Evolutionary conservation across 2,329 filamentous ascomycete species (phyloP).

Genomic region (Metarhizium sp.): DNA sequence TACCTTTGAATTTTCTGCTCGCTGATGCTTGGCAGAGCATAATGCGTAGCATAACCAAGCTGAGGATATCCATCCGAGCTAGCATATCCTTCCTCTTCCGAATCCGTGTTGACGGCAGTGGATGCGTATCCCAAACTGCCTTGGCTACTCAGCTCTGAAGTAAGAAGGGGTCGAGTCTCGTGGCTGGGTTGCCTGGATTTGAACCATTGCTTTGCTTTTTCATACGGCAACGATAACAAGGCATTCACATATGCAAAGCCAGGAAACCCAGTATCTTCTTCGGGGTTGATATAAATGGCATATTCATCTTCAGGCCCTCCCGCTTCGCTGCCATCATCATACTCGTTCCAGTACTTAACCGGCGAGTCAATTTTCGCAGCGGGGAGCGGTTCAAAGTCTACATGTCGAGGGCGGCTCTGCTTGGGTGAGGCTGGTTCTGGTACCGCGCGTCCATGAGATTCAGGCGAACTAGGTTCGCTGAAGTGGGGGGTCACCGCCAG

Average conservation of each 20-base stretch:
- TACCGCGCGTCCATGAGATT: slow-evolving; percentile 16
- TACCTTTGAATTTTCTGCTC: slow-evolving; percentile 41
- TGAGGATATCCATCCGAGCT: slow-evolving; percentile 41
- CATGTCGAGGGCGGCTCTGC: slow-evolving; percentile 8
- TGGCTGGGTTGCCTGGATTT: slow-evolving; percentile 15
- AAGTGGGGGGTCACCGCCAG: slow-evolving; percentile 33
- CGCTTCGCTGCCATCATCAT: slow-evolving; percentile 68
- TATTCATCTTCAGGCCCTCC: slow-evolving; percentile 54
- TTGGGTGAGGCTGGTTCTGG: not conserved
- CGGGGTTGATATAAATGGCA: slow-evolving; percentile 65
- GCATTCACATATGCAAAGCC: slow-evolving; percentile 52
- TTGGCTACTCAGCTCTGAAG: not conserved
- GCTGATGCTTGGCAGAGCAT: slow-evolving; percentile 41
- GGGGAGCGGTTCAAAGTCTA: slow-evolving; percentile 22
- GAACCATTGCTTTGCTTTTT: slow-evolving; percentile 44
- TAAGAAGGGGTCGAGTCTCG: slow-evolving; percentile 14
- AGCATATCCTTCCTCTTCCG: slow-evolving; percentile 39
- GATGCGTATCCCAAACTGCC: slow-evolving; percentile 20
- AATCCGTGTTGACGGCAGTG: slow-evolving; percentile 24
- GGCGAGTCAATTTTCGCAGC: slow-evolving; percentile 18
- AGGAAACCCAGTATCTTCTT: slow-evolving; percentile 50
- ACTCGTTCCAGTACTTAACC: slow-evolving; percentile 73
- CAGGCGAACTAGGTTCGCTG: slow-evolving; percentile 30
- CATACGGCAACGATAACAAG: slow-evolving; percentile 39
- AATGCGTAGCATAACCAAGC: slow-evolving; percentile 43